Evolutionary conservation across 306 rosid species (phyloP), one percentile per base, ranked within the genome.

Genomic region (Inga leiocalycina): DNA sequence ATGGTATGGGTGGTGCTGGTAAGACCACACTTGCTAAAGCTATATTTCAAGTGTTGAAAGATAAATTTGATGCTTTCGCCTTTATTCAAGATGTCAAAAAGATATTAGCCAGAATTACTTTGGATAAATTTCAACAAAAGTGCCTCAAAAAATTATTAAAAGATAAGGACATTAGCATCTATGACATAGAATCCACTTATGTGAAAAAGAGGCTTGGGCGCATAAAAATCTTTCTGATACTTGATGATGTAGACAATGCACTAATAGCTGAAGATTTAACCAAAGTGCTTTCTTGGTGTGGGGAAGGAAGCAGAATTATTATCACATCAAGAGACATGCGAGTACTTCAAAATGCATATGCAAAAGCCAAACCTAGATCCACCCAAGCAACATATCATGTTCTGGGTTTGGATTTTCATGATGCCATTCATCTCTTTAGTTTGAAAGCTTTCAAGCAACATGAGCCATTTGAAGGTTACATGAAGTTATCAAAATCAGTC

Each of bases 341-440:
- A 9, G 54, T 75, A 32, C 41, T 84, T 14, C 10, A 41, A 41
- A 69, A 32, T 57, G 30, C 30, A 27, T 27, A 27, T 27, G 30
- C 0, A 27, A 1, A 27, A 27, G 0, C 1, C 0, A 27, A 27
- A 27, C 30, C 30, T 0, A 27, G 30, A 27, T 27, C 30, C 30
- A 1, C 30, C 30, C 30, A 27, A 27, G 30, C 1, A 27, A 35
- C 41, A 17, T 80, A 69, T 15, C 37, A 45, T 57, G 61, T 80
- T 22, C 30, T 39, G 17, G 0, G 0, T 7, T 37, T 84, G 71
- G 6, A 59, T 35, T n/a, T 35, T 0, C 10, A n/a, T 11, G 59
- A 84, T 56, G 69, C 87, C 17, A 39, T 80, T 56, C 14, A 13
- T 5, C 87, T 84, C 57, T 80, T 84, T 3, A 41, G 78, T 19